phyloP scores from a whole-genome alignment of 2,329 filamentous ascomycete genomes.

The Eurotiales sp. region DNA sequence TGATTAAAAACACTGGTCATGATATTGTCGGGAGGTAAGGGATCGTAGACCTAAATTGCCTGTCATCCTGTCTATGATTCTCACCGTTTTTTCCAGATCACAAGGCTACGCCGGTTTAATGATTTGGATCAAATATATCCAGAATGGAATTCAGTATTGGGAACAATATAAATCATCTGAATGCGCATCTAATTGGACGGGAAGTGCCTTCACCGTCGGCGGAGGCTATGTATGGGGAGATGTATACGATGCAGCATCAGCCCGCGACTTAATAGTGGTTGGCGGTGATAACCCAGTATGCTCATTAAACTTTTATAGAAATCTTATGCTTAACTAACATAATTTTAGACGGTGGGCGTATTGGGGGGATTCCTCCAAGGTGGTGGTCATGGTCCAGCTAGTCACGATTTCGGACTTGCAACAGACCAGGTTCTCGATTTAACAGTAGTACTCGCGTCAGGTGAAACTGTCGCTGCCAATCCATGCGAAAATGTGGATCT shows the following conservation, averaged over 20 bases:
- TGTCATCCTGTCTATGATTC: no score
- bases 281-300: conserved; percentile 41
- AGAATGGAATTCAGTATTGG: background rate
- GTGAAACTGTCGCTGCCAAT: background rate
- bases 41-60: background rate
- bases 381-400: conserved; percentile 52
- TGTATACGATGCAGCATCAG: conserved; percentile 28
- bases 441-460: conserved; percentile 50
- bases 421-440: conserved; percentile 58
- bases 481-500: conserved; percentile 31
- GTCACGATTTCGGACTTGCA: conserved; percentile 40
- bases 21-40: background rate
- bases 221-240: background rate
- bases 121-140: conserved; percentile 3
- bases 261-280: conserved; percentile 48
- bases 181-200: background rate
- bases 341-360: conserved; percentile 48
- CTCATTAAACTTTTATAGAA: background rate
- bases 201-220: background rate
- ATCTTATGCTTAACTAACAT: no score
- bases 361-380: conserved; percentile 60
- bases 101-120: background rate
- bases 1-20: conserved; percentile 6
- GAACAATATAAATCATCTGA: background rate
- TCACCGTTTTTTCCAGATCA: no score